Evolutionary conservation across 192 early-diverging fungal species (phyloP).

Genomic region (Diversispora epigaea): DNA sequence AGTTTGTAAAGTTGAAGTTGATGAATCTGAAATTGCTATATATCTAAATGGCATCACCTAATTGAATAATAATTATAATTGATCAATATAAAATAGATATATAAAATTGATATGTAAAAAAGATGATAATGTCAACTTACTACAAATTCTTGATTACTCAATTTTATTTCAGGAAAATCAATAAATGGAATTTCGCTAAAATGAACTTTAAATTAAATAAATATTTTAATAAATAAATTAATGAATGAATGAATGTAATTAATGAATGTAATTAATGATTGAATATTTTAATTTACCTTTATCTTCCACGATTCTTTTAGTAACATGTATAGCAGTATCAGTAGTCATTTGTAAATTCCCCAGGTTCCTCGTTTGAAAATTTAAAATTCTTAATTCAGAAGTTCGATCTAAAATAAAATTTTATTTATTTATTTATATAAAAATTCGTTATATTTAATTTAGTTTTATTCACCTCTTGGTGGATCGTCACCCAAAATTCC

Average conservation of each 20-base stretch:
- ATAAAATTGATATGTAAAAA: background rate
- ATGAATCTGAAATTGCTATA: constrained; percentile 45
- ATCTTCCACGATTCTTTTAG: constrained; percentile 65
- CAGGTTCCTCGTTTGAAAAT: constrained; percentile 70
- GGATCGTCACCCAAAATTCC: constrained; percentile 76
- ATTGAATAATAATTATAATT: background rate
- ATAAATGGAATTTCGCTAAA: constrained; percentile 66
- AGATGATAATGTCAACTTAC: background rate
- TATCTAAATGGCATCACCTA: constrained; percentile 79
- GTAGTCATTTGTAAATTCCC: constrained; percentile 84
- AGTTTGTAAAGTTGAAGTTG: constrained; percentile 34
- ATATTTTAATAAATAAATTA: background rate
- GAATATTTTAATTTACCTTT: constrained; percentile 41
- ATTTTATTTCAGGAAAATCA: constrained; percentile 71
- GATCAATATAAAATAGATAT: background rate
- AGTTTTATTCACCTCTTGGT: constrained; percentile 49
- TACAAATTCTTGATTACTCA: constrained; percentile 69
- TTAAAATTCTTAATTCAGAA: constrained; percentile 61
- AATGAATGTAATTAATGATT: background rate
- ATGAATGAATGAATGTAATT: background rate
- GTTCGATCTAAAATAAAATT: constrained; percentile 47
- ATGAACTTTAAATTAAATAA: constrained; percentile 39
- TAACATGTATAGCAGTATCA: constrained; percentile 76
- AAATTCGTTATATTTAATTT: background rate
- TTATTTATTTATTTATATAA: background rate